These are phyloP conservation scores for Cinnamomum chago DNA, from an alignment of 164 flowering plant genomes.

Conservation along the genomic window DNA sequence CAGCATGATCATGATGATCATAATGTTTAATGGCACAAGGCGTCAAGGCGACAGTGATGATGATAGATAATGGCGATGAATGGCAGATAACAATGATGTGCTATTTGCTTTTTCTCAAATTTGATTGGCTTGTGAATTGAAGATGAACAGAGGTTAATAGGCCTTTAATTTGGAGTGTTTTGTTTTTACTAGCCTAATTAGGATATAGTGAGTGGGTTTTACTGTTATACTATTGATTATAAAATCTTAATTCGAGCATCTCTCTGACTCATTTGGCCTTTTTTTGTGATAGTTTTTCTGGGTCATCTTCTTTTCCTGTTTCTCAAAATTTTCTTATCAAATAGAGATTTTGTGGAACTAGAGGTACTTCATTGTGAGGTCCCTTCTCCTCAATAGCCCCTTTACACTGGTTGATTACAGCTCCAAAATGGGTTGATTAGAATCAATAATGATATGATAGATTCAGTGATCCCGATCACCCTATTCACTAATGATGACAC, in stretches of 20 bases:
- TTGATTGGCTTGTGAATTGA: background rate
- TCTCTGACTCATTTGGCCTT: background rate
- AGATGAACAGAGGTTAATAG: background rate
- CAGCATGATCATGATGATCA: background rate
- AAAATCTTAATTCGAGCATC: background rate
- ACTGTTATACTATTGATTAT: background rate
- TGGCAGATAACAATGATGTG: background rate
- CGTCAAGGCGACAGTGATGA: too few relatives aligned
- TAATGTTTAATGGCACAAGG: background rate
- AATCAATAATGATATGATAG: too few relatives aligned
- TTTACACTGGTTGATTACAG: too few relatives aligned
- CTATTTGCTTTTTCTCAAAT: background rate
- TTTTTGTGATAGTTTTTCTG: background rate
- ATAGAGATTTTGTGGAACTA: too few relatives aligned
- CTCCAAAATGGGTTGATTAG: too few relatives aligned
- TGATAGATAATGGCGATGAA: background rate
- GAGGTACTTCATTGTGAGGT: too few relatives aligned
- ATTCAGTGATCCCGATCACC: too few relatives aligned
- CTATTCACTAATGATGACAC: too few relatives aligned
- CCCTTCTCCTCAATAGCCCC: too few relatives aligned
- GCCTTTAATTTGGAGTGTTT: background rate
- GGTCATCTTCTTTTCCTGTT: background rate
- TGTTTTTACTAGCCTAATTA: background rate
- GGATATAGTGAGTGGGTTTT: background rate
- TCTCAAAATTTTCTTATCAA: too few relatives aligned